Base-by-base conservation (phyloP, 106 monocot species). In the Apostasia shenzhenica region DNA sequence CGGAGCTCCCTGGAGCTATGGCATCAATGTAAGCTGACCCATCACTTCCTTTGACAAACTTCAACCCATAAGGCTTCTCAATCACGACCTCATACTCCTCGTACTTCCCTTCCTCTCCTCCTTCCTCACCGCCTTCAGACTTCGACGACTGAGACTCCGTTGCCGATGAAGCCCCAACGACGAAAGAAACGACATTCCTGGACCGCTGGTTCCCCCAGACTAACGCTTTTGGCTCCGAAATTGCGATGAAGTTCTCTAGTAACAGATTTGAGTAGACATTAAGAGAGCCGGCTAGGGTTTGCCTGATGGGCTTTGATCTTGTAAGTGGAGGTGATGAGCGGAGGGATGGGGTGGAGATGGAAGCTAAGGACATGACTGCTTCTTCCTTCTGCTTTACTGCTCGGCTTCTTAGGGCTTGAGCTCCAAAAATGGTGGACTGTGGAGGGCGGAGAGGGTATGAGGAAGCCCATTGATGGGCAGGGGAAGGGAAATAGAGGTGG, bases 21-120 rank as follows among this genome's bases (percentile, higher is more conserved):
- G 92, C 86, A 69, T 91, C 95, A 61, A 95, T 92, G 74, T 95
- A 95, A 4, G 95, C 92, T 14, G 84, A 76, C 0, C 95, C 91
- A 45, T 95, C 95, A 14, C 86, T 59, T 53, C 95, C 95, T 75
- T 95, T 95, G 3, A 46, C 59, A 56, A 95, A 95, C 70, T 58
- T 95, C 80, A 95, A 68, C 38, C 95, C 95, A 65, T 89, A 95
- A 10, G 95, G 95, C 80, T 95, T 95, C 3, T 86, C 88, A 57
- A 95, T 51, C 9, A 78, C 91, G 1, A 95, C 91, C 75, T 90
- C 89, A 71, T 90, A 90, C 72, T 82, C 80, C 70, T 94, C 90
- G 37, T 77, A 81, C 68, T 70, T 42, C 49, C 68, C 77, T 13
- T 70, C 70, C 55, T 76, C 86, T 55, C 51, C 78, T 12, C 64